These are phyloP conservation scores for Venturiaceae sp. DNA, from an alignment of 2,329 filamentous ascomycete species.

Conservation along the genomic window DNA sequence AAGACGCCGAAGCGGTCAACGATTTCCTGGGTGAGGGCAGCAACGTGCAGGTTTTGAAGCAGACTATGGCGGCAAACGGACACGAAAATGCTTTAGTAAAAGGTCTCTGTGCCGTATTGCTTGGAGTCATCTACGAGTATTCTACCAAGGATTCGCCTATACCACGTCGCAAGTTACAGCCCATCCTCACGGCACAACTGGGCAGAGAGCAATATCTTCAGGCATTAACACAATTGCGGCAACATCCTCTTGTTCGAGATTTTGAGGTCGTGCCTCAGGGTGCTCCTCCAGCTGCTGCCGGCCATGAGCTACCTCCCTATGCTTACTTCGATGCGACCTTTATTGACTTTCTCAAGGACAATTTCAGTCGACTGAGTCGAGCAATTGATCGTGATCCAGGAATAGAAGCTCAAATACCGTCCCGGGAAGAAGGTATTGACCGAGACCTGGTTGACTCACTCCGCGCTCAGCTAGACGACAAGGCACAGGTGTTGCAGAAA, in stretches of 20 bases:
- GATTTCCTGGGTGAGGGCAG: constrained; percentile 89
- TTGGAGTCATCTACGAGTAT: constrained; percentile 91
- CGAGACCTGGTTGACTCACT: constrained; percentile 84
- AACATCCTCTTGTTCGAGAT: constrained; percentile 71
- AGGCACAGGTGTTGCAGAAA: constrained; percentile 49
- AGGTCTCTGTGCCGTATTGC: constrained; percentile 72
- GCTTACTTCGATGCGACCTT: constrained; percentile 81
- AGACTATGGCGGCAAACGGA: constrained; percentile 47
- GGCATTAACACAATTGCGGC: constrained; percentile 65
- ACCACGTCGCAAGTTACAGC: constrained; percentile 68
- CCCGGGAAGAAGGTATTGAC: constrained; percentile 87
- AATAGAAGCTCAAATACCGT: constrained; percentile 73
- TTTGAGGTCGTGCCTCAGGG: constrained; percentile 79
- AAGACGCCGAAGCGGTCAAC: constrained; percentile 83
- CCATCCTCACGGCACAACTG: constrained; percentile 65
- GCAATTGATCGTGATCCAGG: constrained; percentile 87
- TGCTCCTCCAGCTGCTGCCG: neutral
- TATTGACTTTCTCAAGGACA: constrained; percentile 92
- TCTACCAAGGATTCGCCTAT: constrained; percentile 96
- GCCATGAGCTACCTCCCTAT: constrained; percentile 28
- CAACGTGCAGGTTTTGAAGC: constrained; percentile 77
- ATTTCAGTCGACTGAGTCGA: constrained; percentile 74
- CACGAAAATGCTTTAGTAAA: constrained; percentile 51
- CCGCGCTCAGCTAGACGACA: constrained; percentile 66
- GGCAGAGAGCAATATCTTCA: constrained; percentile 84